Percentiles rank a stretch among this genome's conserved stretches.
These are phyloP conservation scores for Calophaca sinica DNA, from an alignment of 306 rosid genomes.

Conservation along the genomic window DNA sequence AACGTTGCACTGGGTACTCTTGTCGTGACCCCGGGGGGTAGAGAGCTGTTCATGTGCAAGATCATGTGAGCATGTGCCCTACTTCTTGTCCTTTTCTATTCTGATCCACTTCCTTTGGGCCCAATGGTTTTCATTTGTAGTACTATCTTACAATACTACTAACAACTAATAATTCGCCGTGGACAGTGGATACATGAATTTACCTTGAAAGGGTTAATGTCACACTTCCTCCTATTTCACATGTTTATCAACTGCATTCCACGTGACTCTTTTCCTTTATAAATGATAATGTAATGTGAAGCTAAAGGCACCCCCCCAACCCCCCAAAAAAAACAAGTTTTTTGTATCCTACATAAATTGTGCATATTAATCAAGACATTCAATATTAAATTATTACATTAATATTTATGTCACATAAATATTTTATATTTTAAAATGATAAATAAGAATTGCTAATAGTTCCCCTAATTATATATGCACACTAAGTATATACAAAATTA, in stretches of 20 bases:
- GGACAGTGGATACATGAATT: conserved; percentile 47
- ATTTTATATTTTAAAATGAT: too few species aligned
- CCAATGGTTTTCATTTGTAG: conserved; percentile 46
- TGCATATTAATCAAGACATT: too few species aligned
- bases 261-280: conserved; percentile 33
- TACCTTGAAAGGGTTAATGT: conserved; percentile 6
- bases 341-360: too few species aligned
- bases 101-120: conserved; percentile 50
- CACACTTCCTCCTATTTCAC: conserved; percentile 35
- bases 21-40: conserved; percentile 51
- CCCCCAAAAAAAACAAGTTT: too few species aligned
- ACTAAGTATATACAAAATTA: too few species aligned
- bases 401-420: too few species aligned
- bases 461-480: too few species aligned
- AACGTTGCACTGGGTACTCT: conserved; percentile 41
- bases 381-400: too few species aligned
- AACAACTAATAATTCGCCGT: conserved; percentile 16
- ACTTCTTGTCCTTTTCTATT: conserved; percentile 50
- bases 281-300: not conserved
- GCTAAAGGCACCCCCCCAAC: too few species aligned
- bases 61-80: conserved; percentile 84
- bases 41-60: conserved; percentile 66
- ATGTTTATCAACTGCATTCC: conserved; percentile 36
- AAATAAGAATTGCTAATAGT: too few species aligned
- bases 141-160: conserved; percentile 1